phyloP scores from a whole-genome alignment of 192 early-diverging fungal species.

The Mycoemilia scoparia region DNA sequence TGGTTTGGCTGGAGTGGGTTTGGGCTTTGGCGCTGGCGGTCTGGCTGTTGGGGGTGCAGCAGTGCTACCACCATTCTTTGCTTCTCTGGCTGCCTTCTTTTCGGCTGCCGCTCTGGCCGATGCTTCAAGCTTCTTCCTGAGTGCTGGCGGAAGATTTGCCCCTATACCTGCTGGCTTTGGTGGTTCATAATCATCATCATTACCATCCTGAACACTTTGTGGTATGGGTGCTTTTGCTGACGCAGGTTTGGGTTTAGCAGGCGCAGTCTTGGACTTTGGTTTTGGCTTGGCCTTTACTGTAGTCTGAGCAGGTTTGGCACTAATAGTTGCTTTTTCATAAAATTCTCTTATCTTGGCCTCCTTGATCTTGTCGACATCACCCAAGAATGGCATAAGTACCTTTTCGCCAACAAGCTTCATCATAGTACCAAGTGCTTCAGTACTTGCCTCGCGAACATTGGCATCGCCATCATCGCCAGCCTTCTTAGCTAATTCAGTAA shows the following conservation, averaged over 20 bases:
- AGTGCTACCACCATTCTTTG: slow-evolving; percentile 2
- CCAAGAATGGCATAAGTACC: slow-evolving; percentile 48
- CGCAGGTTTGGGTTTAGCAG: slow-evolving; percentile 5
- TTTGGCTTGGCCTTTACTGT: slow-evolving; percentile 24
- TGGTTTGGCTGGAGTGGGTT: slow-evolving; percentile 12
- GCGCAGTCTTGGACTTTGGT: slow-evolving; percentile 5
- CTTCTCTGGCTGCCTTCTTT: slow-evolving; percentile 21
- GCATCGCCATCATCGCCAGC: slow-evolving; percentile 71
- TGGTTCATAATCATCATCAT: neutral
- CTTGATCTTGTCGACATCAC: slow-evolving; percentile 77
- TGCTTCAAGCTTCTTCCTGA: slow-evolving; percentile 30
- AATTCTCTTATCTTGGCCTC: slow-evolving; percentile 72
- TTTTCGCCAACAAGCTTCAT: slow-evolving; percentile 76
- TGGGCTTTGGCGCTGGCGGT: slow-evolving; percentile 13
- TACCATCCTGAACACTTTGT: neutral
- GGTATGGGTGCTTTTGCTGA: slow-evolving; percentile 11
- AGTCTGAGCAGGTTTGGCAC: slow-evolving; percentile 35
- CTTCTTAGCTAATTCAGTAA: slow-evolving; percentile 59
- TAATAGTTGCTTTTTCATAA: slow-evolving; percentile 70
- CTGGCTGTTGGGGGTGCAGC: slow-evolving; percentile 3
- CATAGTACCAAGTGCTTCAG: slow-evolving; percentile 75
- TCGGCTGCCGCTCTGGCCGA: slow-evolving; percentile 24
- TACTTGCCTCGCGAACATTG: slow-evolving; percentile 61
- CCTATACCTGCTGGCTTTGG: slow-evolving; percentile 5
- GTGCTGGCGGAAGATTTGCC: slow-evolving; percentile 24